Evolutionary conservation across 2,329 filamentous ascomycete species (phyloP).

Genomic region (Fusarium newnesense): DNA sequence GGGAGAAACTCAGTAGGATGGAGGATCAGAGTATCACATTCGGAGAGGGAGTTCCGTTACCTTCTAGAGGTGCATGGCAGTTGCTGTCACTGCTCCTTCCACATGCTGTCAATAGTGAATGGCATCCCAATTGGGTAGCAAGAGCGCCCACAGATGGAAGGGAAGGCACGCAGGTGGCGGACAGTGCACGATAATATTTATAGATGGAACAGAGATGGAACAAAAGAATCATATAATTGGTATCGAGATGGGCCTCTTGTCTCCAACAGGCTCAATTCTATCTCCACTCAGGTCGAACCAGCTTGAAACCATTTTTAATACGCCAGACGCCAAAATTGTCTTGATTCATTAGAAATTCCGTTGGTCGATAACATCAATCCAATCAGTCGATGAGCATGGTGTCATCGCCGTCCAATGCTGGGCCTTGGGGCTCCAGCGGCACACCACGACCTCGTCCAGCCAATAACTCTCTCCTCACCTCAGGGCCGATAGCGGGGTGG

Average conservation of each 20-base stretch:
- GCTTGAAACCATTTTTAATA: slow-evolving; percentile 36
- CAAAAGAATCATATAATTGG: slow-evolving; percentile 33
- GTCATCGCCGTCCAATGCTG: slow-evolving; percentile 79
- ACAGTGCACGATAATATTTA: background rate
- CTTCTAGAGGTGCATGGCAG: background rate
- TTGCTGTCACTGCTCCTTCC: background rate
- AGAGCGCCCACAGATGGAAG: background rate
- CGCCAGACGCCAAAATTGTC: slow-evolving; percentile 42
- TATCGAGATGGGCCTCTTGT: slow-evolving; percentile 39
- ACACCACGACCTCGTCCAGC: slow-evolving; percentile 89
- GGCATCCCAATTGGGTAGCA: background rate
- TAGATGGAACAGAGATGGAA: background rate
- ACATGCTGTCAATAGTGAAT: background rate
- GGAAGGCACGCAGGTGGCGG: background rate
- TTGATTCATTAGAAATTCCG: slow-evolving; percentile 39
- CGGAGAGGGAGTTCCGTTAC: background rate
- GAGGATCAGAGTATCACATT: background rate
- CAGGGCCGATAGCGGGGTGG: slow-evolving; percentile 88
- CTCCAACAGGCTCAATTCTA: slow-evolving; percentile 34
- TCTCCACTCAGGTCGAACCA: slow-evolving; percentile 39
- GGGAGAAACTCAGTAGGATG: background rate
- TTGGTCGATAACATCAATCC: slow-evolving; percentile 14
- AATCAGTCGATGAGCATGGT: slow-evolving; percentile 80
- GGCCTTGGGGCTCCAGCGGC: slow-evolving; percentile 65
- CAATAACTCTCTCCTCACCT: slow-evolving; percentile 87